Base-by-base conservation (phyloP, 306 rosid species). In the Rosa lucieae region DNA sequence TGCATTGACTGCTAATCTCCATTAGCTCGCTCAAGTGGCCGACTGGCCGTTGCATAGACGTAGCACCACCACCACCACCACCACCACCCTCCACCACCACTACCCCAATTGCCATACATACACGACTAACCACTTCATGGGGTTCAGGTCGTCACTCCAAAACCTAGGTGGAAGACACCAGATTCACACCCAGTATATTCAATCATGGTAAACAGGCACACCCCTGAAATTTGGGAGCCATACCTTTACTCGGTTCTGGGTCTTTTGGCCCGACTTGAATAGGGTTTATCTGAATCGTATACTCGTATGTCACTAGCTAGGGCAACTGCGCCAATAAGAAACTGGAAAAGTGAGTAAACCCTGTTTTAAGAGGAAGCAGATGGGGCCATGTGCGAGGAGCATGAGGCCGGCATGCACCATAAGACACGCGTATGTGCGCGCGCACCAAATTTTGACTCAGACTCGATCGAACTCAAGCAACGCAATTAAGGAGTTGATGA, bases 391-490 rank as follows among this genome's bases (percentile, higher is more conserved):
- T 83, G 89, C 49, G 26, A 67, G 77, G 66, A 82, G 84, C 90
- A 88, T 43, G 78, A 73, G 77, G 77, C 86, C 88, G 85, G 93
- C 97, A 87, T 73, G 86, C 21, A 81, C 84, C 97, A 79, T 48
- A 82, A 87, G 89, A 90, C 93, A 90, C 89, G 93, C 91, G 55
- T 80, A 81, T 85, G 87, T 86, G 90, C 75, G 77, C 79, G 48
- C 85, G 88, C 95, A 89, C 88, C 88, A 75, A 67, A 71, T 80
- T 61, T 77, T 75, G 52, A 44, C 53, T 85, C 82, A 0, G 58
- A 58, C 74, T 73, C 61, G 44, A 21, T 0, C 37, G 29, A 67
- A 40, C 72, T 9, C 15, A 26, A 62, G 68, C 23, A 65, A 65
- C 49, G 56, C 81, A 20, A 23, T 5, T 43, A 49, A 20, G 70